Conservation (phyloP, 2,329 filamentous ascomycete species). For the Colletotrichum melonis region DNA sequence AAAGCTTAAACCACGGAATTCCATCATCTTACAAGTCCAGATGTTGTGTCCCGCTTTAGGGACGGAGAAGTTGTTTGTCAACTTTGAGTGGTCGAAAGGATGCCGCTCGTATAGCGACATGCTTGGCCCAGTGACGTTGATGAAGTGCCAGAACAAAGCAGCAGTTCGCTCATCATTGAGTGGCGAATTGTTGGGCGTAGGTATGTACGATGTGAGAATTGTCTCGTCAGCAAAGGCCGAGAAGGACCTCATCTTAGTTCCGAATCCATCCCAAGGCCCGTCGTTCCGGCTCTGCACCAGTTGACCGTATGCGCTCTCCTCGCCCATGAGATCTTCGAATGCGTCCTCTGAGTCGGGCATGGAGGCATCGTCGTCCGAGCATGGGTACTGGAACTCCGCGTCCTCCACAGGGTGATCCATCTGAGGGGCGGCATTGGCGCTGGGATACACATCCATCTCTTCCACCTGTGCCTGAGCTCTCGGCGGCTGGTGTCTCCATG, state of each 20-base stretch:
- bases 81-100: constrained; percentile 76
- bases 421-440: background rate
- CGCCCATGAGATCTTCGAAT: constrained; percentile 51
- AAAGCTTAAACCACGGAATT: constrained; percentile 25
- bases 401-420: constrained; percentile 1
- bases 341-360: constrained; percentile 73
- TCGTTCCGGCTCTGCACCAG: constrained; percentile 51
- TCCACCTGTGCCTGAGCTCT: constrained; percentile 3
- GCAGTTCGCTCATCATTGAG: constrained; percentile 84
- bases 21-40: constrained; percentile 67
- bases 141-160: constrained; percentile 90
- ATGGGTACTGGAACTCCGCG: constrained; percentile 53
- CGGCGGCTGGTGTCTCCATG: constrained; percentile 7
- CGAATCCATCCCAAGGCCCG: constrained; percentile 52
- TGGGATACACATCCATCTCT: background rate
- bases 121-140: constrained; percentile 86
- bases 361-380: constrained; percentile 70
- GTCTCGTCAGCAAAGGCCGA: constrained; percentile 59
- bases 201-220: constrained; percentile 73
- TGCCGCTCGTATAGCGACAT: constrained; percentile 91
- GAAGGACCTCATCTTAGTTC: constrained; percentile 61
- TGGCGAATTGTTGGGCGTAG: constrained; percentile 75
- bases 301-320: constrained; percentile 49
- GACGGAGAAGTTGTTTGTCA: constrained; percentile 71
- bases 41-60: constrained; percentile 73